A percentile compares a stretch with the other conserved stretches of the same genome.
phyloP scores from a whole-genome alignment of 306 rosid genomes.

The Carpinus viminea region DNA sequence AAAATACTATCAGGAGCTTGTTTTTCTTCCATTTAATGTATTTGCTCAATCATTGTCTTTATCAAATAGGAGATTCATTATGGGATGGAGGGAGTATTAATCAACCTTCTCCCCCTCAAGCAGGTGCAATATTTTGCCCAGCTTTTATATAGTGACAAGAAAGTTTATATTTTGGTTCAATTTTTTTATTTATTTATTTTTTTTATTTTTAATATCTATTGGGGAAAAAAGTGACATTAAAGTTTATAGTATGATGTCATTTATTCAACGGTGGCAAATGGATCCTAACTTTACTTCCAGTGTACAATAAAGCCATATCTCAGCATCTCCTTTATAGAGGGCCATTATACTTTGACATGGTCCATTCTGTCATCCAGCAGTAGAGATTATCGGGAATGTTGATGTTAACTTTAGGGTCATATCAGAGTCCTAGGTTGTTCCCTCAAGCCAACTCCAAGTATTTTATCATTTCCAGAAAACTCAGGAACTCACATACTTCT shows the following conservation, averaged over 20 bases:
- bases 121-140: not conserved
- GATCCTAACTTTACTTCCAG: not conserved
- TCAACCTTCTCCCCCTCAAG: not conserved
- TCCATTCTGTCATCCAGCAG: not conserved
- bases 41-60: not conserved
- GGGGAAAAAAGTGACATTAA: not conserved
- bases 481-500: not conserved
- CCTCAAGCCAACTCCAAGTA: not conserved
- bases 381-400: not conserved
- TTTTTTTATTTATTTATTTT: too few species aligned
- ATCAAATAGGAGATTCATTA: not conserved
- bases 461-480: not conserved
- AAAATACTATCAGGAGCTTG: not conserved
- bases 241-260: not conserved
- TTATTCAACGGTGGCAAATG: not conserved
- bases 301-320: not conserved
- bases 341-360: not conserved
- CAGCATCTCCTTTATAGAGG: not conserved
- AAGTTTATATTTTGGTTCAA: not conserved
- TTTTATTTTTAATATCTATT: not conserved
- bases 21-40: not conserved
- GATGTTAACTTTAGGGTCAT: not conserved
- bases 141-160: not conserved
- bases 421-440: not conserved
- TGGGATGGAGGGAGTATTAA: not conserved